Evolutionary conservation across 345 rosid genomes (phyloP), one percentile per base, ranked within the genome.

Genomic region (Citropsis articulata): DNA sequence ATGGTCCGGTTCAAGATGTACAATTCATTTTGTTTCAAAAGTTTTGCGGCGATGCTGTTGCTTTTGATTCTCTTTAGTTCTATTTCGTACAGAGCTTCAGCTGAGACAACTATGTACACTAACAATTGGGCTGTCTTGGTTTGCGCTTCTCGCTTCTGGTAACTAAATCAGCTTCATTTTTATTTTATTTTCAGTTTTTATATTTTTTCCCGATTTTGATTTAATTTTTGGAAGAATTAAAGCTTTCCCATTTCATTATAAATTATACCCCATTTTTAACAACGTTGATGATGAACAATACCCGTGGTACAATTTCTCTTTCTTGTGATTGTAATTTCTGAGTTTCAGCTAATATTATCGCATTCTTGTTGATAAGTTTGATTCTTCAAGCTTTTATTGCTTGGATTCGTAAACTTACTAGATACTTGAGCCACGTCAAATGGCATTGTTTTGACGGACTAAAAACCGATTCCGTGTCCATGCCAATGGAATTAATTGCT

Each of bases 131-230:
- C 99, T 72, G 97, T 96, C 40, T 82, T 96, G 75, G 99, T 96
- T 84, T 96, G 99, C 90, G 94, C 98, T 55, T 96, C 98, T 86
- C 98, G 98, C 66, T 94, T 92, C 91, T 96, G 99, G 99, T 96
- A 55, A 83, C 30, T 2, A 55, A 63, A 36, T 50, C 42, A 27
- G 33, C 31, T 60, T 27, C 24, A 35, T 31, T 56, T 48, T 22
- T 56, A 27, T 45, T 64, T 45, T 63, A 33, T 70, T 14, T 45
- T 66, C 6, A 59, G 16, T 67, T 19, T 79, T 35, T 19, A 48
- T 66, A 75, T 71, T 57, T 45, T 24, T 7, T 38, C 74, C 33
- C 74, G 21, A 62, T 80, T 48, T 60, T 13, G 50, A 33, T 66
- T 28, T 68, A 7, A 14, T 33, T 60, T 27, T 50, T 74, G 30